phyloP scores from a whole-genome alignment of 192 early-diverging fungal genomes.

The Entomortierella chlamydospora region DNA sequence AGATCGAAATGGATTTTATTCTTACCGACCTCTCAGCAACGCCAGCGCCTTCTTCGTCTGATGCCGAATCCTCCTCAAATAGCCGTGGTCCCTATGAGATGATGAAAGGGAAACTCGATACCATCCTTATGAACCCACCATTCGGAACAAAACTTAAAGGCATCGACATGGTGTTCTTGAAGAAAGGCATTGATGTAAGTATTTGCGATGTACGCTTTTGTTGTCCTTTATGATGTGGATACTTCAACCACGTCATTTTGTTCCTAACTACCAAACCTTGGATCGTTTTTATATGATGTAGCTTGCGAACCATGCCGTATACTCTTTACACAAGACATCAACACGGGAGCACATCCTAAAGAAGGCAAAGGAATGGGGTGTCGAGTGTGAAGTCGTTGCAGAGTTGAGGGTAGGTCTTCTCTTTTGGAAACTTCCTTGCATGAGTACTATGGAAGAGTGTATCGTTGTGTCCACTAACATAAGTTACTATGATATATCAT shows the following conservation, averaged over 20 bases:
- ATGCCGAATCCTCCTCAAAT: constrained; percentile 10
- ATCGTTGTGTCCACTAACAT: no score
- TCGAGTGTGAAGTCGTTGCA: constrained; percentile 77
- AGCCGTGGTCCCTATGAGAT: constrained; percentile 43
- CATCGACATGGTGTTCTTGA: constrained; percentile 78
- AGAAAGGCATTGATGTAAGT: constrained; percentile 71
- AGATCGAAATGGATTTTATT: constrained; percentile 73
- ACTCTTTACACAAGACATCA: constrained; percentile 84
- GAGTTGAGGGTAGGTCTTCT: constrained; percentile 67
- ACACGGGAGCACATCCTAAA: constrained; percentile 78
- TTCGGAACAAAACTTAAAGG: constrained; percentile 87
- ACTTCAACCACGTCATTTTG: no score
- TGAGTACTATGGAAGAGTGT: no score
- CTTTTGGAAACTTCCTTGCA: no score
- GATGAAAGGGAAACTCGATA: constrained; percentile 71
- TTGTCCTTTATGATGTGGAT: background rate
- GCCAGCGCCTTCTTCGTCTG: constrained; percentile 19
- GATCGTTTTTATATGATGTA: constrained; percentile 13
- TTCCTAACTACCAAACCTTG: background rate
- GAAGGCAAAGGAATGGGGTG: constrained; percentile 80
- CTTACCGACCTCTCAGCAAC: constrained; percentile 60
- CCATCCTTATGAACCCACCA: constrained; percentile 86
- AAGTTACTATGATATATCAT: background rate
- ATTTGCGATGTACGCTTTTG: background rate
- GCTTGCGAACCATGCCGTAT: constrained; percentile 73